Base-by-base conservation (phyloP, 2,329 filamentous ascomycete genomes). In the Penicillium glabrum region DNA sequence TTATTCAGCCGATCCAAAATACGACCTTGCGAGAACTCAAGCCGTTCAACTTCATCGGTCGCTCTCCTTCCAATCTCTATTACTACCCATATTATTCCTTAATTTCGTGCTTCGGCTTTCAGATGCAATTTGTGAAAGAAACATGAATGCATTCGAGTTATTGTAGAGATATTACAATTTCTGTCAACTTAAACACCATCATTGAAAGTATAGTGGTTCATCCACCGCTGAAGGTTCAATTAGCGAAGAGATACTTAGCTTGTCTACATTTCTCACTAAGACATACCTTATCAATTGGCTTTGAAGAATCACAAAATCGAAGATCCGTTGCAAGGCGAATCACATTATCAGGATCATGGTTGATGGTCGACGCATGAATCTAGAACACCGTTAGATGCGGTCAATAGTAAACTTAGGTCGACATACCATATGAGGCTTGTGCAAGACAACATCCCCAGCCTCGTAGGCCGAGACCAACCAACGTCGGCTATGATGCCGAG, bases 341-440 rank as follows among this genome's bases (percentile, higher is more conserved):
- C 0, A 79, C 68, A 53, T 80, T 79, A 6, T 79, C 71, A 0
- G 77, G 75, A 44, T 84, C 81, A 46, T 80, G 74, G 51, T 85
- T 86, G 55, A 84, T 74, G 0, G 81, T 83, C 2, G 82, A 84
- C 0, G 83, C 82, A 64, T 85, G 83, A 19, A 85, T 84, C 81
- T 83, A 53, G n/a, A 39, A 24, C 33, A 13, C 29, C 23, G 10
- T 31, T 39, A 4, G 21, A 27, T 8, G 39, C 19, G 5, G 19
- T 23, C 5, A 11, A 11, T 13, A 41, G 10, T 14, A 41, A 23
- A 41, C 4, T 39, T n/a, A 21, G 19, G 1, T 27, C 5, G 8
- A 56, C 66, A 41, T 67, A 75, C 72, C 58, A 67, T 67, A 61
- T 76, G 73, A 51, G 73, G 70, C 52, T 75, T 74, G 53, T 76